Percentiles rank a stretch among this genome's conserved stretches.
phyloP scores from a whole-genome alignment of 2,329 filamentous ascomycete species.

The Aspergillus sojae region DNA sequence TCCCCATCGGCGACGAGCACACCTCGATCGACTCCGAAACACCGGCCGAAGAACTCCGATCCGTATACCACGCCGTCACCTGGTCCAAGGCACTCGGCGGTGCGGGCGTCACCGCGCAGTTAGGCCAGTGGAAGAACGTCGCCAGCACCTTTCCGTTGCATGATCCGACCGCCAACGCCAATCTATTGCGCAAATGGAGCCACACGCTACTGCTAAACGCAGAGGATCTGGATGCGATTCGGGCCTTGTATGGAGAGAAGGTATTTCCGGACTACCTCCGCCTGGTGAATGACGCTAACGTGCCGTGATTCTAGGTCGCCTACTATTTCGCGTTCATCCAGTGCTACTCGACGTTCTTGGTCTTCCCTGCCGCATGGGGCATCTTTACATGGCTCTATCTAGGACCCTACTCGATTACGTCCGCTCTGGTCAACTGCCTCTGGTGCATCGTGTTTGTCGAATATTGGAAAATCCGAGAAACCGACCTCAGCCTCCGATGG shows the following conservation, averaged over 20 bases:
- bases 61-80: constrained; percentile 84
- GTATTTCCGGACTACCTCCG: constrained; percentile 25
- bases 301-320: constrained; percentile 61
- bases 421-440: constrained; percentile 75
- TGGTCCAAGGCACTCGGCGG: constrained; percentile 74
- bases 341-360: constrained; percentile 82
- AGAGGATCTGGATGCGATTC: constrained; percentile 73
- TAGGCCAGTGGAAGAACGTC: constrained; percentile 72
- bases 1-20: constrained; percentile 73
- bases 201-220: constrained; percentile 63
- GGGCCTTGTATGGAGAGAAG: constrained; percentile 76
- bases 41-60: constrained; percentile 83
- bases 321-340: constrained; percentile 97
- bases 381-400: constrained; percentile 78
- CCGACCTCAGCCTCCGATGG: constrained; percentile 85
- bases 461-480: constrained; percentile 93
- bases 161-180: constrained; percentile 72
- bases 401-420: constrained; percentile 79
- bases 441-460: constrained; percentile 91
- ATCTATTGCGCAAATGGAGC: constrained; percentile 75
- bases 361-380: constrained; percentile 80
- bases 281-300: neutral
- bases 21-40: constrained; percentile 77
- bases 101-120: constrained; percentile 70
- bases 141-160: constrained; percentile 68